These are phyloP conservation scores for Rhizopus sp. DNA, from an alignment of 371 early-diverging fungal species.

Conservation along the genomic window DNA sequence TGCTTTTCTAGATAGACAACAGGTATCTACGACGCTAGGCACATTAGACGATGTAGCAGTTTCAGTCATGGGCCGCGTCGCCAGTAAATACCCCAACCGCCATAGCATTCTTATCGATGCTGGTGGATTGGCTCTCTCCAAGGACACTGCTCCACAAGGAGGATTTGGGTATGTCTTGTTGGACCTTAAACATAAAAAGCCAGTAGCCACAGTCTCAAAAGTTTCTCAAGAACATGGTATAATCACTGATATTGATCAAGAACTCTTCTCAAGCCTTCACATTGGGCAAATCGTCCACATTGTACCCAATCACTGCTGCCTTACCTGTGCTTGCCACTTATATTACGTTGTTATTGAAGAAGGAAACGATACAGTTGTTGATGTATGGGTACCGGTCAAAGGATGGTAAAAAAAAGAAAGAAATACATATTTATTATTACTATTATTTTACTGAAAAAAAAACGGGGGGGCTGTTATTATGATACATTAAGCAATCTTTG, in stretches of 20 bases:
- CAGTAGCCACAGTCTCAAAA: slow-evolving; percentile 25
- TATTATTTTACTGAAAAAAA: neutral
- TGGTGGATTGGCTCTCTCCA: slow-evolving; percentile 49
- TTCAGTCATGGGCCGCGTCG: slow-evolving; percentile 38
- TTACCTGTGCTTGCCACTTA: slow-evolving; percentile 37
- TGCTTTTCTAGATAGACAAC: slow-evolving; percentile 43
- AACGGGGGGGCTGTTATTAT: neutral
- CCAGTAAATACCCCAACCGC: slow-evolving; percentile 40
- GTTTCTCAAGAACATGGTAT: slow-evolving; percentile 49
- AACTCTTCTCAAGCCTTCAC: neutral
- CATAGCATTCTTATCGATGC: slow-evolving; percentile 40
- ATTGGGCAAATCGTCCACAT: slow-evolving; percentile 34
- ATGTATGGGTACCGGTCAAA: slow-evolving; percentile 51
- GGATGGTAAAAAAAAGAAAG: slow-evolving; percentile 36
- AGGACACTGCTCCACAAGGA: slow-evolving; percentile 47
- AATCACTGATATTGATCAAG: slow-evolving; percentile 19
- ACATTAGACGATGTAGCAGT: slow-evolving; percentile 29
- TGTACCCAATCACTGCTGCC: slow-evolving; percentile 47
- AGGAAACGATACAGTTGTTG: slow-evolving; percentile 33
- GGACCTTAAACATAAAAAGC: slow-evolving; percentile 9
- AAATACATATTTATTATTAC: neutral
- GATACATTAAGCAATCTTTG: neutral
- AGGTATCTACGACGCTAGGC: slow-evolving; percentile 37
- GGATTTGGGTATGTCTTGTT: slow-evolving; percentile 39
- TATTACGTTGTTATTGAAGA: slow-evolving; percentile 43